phyloP scores from a whole-genome alignment of 2,329 filamentous ascomycete species.

The Neofusicoccum sp. region DNA sequence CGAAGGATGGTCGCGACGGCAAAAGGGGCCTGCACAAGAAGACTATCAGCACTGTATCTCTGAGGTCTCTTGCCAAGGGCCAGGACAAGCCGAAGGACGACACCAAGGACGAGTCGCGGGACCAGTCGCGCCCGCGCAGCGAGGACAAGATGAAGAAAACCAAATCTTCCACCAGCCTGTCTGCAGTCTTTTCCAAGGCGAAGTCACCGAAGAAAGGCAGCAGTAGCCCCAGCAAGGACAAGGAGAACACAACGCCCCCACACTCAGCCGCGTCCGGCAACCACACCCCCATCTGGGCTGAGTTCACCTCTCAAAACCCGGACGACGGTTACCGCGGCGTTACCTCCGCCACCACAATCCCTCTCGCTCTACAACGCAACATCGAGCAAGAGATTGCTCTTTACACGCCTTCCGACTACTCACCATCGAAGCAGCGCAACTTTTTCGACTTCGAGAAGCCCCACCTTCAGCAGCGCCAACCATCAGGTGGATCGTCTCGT shows the following conservation, averaged over 20 bases:
- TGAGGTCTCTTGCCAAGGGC: constrained; percentile 55
- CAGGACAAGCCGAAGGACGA: constrained; percentile 42
- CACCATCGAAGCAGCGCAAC: constrained; percentile 64
- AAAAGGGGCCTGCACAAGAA: constrained; percentile 52
- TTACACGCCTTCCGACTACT: constrained; percentile 63
- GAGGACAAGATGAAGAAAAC: constrained; percentile 63
- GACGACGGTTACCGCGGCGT: constrained; percentile 30
- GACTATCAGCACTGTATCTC: constrained; percentile 57
- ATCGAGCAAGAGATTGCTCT: constrained; percentile 59
- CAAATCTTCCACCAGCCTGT: constrained; percentile 84
- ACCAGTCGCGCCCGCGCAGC: constrained; percentile 7
- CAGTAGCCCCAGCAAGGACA: constrained; percentile 65
- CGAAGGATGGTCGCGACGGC: constrained; percentile 36
- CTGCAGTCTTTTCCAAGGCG: constrained; percentile 71
- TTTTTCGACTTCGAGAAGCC: constrained; percentile 58
- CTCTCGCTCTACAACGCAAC: constrained; percentile 47
- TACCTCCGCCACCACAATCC: constrained; percentile 45
- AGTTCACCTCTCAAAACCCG: constrained; percentile 59
- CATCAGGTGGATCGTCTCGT: constrained; percentile 15
- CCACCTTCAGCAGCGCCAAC: constrained; percentile 33
- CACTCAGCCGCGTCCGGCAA: constrained; percentile 45
- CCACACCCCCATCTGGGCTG: constrained; percentile 77
- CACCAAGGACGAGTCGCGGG: constrained; percentile 32
- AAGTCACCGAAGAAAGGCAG: constrained; percentile 69
- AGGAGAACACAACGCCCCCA: constrained; percentile 77